These are phyloP conservation scores for Trichoderma arundinaceum DNA, from an alignment of 2,329 filamentous ascomycete genomes.

Conservation along the genomic window DNA sequence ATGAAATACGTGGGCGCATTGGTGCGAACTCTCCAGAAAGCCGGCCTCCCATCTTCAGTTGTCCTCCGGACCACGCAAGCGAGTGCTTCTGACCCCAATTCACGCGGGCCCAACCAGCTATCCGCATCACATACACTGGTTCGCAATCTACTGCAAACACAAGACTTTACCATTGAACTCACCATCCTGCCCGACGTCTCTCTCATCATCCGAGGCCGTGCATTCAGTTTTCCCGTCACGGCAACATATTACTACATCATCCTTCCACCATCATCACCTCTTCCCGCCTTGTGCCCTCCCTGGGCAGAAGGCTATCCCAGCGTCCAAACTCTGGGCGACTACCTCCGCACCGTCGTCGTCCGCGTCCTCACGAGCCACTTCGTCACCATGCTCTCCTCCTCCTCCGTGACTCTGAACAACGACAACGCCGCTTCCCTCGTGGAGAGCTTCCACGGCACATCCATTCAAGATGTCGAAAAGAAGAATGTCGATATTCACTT, in stretches of 20 bases:
- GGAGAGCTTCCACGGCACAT: slow-evolving; percentile 43
- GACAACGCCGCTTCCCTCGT: slow-evolving; percentile 37
- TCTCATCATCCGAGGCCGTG: slow-evolving; percentile 53
- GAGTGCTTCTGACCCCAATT: slow-evolving; percentile 39
- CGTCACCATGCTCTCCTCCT: slow-evolving; percentile 38
- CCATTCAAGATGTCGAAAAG: slow-evolving; percentile 41
- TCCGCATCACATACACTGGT: slow-evolving; percentile 54
- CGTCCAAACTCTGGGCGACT: slow-evolving; percentile 52
- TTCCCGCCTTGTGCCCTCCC: slow-evolving; percentile 51
- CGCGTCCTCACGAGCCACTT: slow-evolving; percentile 49
- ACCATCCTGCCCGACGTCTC: slow-evolving; percentile 52
- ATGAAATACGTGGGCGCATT: slow-evolving; percentile 52
- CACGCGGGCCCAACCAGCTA: slow-evolving; percentile 45
- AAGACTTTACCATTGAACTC: slow-evolving; percentile 52
- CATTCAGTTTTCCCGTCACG: slow-evolving; percentile 51
- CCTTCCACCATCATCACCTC: slow-evolving; percentile 45
- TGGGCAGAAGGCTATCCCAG: slow-evolving; percentile 53
- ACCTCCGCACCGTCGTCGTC: slow-evolving; percentile 52
- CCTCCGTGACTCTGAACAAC: neutral
- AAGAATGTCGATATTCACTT: slow-evolving; percentile 44
- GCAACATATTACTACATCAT: slow-evolving; percentile 54
- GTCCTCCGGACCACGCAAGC: slow-evolving; percentile 49
- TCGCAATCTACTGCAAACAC: slow-evolving; percentile 50
- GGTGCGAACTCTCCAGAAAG: slow-evolving; percentile 51
- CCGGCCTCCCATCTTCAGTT: slow-evolving; percentile 54